Evolutionary conservation across 2,329 filamentous ascomycete genomes (phyloP).

Genomic region (Colletotrichum godetiae): DNA sequence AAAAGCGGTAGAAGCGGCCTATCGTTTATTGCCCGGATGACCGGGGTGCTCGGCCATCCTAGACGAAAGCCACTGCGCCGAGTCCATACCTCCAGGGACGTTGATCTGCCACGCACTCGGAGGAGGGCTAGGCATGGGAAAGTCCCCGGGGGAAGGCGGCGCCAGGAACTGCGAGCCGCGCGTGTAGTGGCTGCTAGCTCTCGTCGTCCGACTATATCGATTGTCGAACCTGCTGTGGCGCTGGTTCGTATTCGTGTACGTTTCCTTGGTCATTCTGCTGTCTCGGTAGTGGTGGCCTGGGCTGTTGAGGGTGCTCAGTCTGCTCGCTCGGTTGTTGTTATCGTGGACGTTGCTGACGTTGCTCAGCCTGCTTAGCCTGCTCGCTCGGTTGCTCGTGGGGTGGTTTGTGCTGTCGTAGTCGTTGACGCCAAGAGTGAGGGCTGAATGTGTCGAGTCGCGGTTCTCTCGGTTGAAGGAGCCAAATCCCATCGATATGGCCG

Average conservation of each 20-base stretch:
- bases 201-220: conserved; percentile 18
- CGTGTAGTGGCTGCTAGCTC: conserved; percentile 18
- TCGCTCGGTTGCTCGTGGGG: background rate
- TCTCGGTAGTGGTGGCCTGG: background rate
- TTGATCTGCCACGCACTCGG: conserved; percentile 18
- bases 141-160: background rate
- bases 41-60: conserved; percentile 25
- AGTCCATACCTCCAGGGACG: conserved; percentile 5
- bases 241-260: background rate
- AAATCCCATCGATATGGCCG: conserved; percentile 33
- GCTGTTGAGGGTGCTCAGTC: background rate
- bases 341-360: background rate
- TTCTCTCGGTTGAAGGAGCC: background rate
- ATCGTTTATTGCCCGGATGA: background rate
- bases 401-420: background rate
- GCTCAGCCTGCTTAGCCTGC: background rate
- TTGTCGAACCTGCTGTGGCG: background rate
- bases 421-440: background rate
- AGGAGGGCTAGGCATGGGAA: conserved; percentile 12
- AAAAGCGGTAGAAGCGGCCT: background rate
- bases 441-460: conserved; percentile 12
- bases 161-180: conserved; percentile 21
- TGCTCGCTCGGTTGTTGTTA: background rate
- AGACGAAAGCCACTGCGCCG: conserved; percentile 25
- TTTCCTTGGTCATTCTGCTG: conserved; percentile 1